Evolutionary conservation across 2,329 filamentous ascomycete genomes (phyloP), one percentile per base, ranked within the genome.

Genomic region (Aspergillus persii): DNA sequence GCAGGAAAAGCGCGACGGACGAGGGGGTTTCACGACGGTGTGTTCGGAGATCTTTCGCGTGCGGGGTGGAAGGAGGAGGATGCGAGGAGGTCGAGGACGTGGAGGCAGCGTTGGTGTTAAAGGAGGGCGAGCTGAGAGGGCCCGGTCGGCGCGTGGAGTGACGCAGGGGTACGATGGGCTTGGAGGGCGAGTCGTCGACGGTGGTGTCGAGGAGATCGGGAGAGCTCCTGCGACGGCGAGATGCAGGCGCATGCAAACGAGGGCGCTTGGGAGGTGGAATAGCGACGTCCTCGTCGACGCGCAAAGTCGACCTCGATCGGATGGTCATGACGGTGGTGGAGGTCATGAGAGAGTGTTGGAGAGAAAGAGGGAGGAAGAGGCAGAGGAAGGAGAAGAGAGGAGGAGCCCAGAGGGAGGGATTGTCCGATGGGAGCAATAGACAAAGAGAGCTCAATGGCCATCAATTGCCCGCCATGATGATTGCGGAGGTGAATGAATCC

Each of bases 171-270:
- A 27, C 46, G 8, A 52, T 27, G 27, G 60, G 48, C 12, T 62
- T 67, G 7, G 46, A 47, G 50, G 63, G 62, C 0, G 52, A 12
- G 5, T 63, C 63, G 11, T 60, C 62, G 30, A 65, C 65, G 36
- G 69, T 71, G 12, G 67, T 69, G 51, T 74, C 69, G 12, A 74
- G 66, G 12, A 70, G 68, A 57, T 73, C 73, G 15, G 71, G 71
- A 11, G 71, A 74, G 59, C 72, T 75, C 56, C 63, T 67, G 60
- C 69, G 70, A 55, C 69, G 68, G 54, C 57, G 63, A 54, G 59
- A 61, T 41, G 56, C 47, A 7, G 55, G 47, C 12, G 61, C 64
- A 49, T 66, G 63, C 9, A 68, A 63, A 51, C 70, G 64, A 63
- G 66, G 64, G 49, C 67, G 67, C 59, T 73, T 72, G 51, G 67